Conservation (phyloP, 345 rosid genomes). For the Punica granatum region DNA sequence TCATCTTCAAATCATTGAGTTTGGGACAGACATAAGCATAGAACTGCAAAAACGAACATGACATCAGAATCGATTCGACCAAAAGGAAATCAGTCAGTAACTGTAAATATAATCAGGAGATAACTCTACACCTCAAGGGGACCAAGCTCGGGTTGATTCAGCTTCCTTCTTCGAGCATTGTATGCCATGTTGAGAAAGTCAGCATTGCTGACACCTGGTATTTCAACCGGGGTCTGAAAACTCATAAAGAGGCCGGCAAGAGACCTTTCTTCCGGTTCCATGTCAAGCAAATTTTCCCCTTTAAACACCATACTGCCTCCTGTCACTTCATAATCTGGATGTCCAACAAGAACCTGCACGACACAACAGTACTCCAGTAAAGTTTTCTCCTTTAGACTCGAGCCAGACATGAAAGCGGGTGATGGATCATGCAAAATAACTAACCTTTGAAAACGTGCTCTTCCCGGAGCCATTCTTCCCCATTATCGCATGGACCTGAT, state of each 20-base stretch:
- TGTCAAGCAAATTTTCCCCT: conserved; percentile 48
- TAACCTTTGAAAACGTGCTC: conserved; percentile 91
- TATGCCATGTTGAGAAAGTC: conserved; percentile 94
- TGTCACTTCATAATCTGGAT: conserved; percentile 90
- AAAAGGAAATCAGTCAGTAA: not conserved
- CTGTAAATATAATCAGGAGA: not conserved
- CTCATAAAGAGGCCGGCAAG: conserved; percentile 97
- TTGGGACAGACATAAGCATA: conserved; percentile 65
- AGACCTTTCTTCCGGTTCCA: conserved; percentile 94
- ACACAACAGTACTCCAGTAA: conserved; percentile 5
- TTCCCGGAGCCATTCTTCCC: conserved; percentile 99
- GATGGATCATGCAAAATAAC: conserved; percentile 9
- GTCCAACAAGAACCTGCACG: conserved; percentile 86
- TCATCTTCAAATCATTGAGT: conserved; percentile 81
- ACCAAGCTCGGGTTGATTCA: conserved; percentile 74
- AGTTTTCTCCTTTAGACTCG: not conserved
- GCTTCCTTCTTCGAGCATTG: conserved; percentile 78
- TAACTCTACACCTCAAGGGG: conserved; percentile 58
- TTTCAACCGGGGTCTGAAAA: conserved; percentile 86
- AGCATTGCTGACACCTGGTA: conserved; percentile 87
- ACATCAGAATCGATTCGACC: not conserved
- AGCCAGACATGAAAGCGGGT: not conserved
- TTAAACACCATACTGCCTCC: conserved; percentile 70
- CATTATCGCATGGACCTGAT: conserved; percentile 86
- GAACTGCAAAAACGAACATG: conserved; percentile 52